Evolutionary conservation across 2,329 filamentous ascomycete species (phyloP).

Genomic region (Thermomyces lanuginosus): DNA sequence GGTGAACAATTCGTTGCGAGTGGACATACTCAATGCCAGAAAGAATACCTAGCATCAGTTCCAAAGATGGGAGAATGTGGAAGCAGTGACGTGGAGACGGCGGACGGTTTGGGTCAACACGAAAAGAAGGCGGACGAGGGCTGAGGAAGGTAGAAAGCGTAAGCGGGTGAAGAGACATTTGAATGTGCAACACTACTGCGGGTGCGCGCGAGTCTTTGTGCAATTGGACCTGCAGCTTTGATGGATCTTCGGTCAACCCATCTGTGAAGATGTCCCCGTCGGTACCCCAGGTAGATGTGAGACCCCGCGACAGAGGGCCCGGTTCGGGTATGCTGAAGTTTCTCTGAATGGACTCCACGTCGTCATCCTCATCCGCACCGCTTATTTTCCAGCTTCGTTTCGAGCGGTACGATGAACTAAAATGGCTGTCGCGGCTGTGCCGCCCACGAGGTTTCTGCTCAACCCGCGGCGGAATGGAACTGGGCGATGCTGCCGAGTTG

Average conservation of each 20-base stretch:
- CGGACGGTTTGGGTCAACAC: conserved; percentile 9
- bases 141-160: conserved; percentile 45
- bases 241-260: conserved; percentile 21
- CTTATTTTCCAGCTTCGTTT: conserved; percentile 20
- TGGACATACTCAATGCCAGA: conserved; percentile 52
- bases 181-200: conserved; percentile 44
- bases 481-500: conserved; percentile 9
- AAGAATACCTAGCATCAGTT: conserved; percentile 42
- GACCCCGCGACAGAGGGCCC: conserved; percentile 11
- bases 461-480: no score
- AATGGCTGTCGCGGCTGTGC: conserved; percentile 17
- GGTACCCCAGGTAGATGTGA: conserved; percentile 20
- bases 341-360: conserved; percentile 35
- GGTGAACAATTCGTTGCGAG: conserved; percentile 43
- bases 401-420: conserved; percentile 24
- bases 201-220: conserved; percentile 14
- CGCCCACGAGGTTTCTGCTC: conserved; percentile 2
- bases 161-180: conserved; percentile 50
- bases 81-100: conserved; percentile 40
- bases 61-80: conserved; percentile 40
- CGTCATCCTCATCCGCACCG: conserved; percentile 27
- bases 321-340: conserved; percentile 15
- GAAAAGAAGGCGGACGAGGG: conserved; percentile 12
- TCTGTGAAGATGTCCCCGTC: conserved; percentile 28
- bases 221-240: conserved; percentile 16